These are phyloP conservation scores for Fraxinus pennsylvanica DNA, from an alignment of 257 asterid genomes.

Conservation along the genomic window DNA sequence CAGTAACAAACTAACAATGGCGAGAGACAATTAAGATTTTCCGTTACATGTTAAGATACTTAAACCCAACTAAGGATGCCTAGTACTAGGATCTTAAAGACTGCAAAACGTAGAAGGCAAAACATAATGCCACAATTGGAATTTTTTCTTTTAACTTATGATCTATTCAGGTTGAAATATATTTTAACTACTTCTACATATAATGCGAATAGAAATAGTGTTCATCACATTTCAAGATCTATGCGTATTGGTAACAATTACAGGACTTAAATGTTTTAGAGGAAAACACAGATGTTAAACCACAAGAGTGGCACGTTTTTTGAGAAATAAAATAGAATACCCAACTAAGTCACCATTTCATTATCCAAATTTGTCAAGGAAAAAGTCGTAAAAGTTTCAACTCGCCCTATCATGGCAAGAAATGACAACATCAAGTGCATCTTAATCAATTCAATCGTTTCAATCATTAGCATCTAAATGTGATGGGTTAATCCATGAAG, in stretches of 20 bases:
- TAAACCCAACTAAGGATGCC: neutral
- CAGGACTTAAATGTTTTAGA: conserved; percentile 2
- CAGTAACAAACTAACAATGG: neutral
- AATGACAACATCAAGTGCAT: neutral
- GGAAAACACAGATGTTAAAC: neutral
- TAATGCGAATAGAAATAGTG: neutral
- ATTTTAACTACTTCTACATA: neutral
- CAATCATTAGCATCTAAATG: neutral
- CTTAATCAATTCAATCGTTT: neutral
- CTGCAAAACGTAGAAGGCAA: no score
- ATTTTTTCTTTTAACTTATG: no score
- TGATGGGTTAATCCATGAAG: neutral
- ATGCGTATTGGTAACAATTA: conserved; percentile 4
- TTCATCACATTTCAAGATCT: conserved; percentile 6
- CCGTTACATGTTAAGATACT: neutral
- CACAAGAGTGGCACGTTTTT: neutral
- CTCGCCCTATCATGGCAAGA: neutral
- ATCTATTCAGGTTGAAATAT: neutral
- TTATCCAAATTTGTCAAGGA: neutral
- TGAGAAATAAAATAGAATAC: neutral
- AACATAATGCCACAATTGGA: no score
- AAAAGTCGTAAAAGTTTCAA: neutral
- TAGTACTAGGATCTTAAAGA: conserved; percentile 2
- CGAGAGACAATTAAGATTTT: neutral
- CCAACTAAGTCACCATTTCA: neutral